These are phyloP conservation scores for Saccharomycopsis fibuligera DNA, from an alignment of 805 yeast species.

Conservation along the genomic window DNA sequence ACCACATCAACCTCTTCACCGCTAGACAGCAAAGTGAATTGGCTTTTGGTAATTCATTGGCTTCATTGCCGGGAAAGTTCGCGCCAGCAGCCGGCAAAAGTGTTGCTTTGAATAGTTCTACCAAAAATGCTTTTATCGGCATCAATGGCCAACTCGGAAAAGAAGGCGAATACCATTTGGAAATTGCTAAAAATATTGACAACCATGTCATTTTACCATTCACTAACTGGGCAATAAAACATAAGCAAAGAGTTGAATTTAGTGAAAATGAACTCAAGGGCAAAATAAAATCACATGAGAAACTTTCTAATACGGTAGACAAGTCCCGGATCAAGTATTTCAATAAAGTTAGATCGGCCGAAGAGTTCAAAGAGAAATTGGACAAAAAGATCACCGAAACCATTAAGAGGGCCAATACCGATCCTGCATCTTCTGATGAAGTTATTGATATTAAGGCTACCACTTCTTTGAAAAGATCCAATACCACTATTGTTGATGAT, in stretches of 20 bases:
- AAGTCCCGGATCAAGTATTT: slow-evolving; percentile 61
- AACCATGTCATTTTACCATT: slow-evolving; percentile 63
- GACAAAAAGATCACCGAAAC: slow-evolving; percentile 33
- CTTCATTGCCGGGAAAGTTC: slow-evolving; percentile 32
- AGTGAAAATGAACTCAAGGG: slow-evolving; percentile 48
- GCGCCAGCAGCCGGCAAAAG: slow-evolving; percentile 39
- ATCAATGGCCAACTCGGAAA: slow-evolving; percentile 45
- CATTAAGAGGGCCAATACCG: slow-evolving; percentile 9
- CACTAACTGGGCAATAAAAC: slow-evolving; percentile 67
- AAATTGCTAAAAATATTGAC: slow-evolving; percentile 57
- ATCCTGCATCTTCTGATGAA: slow-evolving; percentile 9
- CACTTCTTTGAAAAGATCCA: slow-evolving; percentile 15
- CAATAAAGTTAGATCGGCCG: slow-evolving; percentile 69
- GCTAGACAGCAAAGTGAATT: slow-evolving; percentile 70
- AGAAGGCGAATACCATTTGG: slow-evolving; percentile 54
- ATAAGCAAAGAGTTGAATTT: slow-evolving; percentile 56
- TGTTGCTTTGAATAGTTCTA: slow-evolving; percentile 46
- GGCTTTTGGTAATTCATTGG: slow-evolving; percentile 53
- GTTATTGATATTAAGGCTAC: slow-evolving; percentile 16
- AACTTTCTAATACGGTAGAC: slow-evolving; percentile 41
- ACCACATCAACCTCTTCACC: slow-evolving; percentile 57
- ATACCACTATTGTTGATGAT: slow-evolving; percentile 21
- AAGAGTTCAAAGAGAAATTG: slow-evolving; percentile 49
- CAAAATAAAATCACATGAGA: slow-evolving; percentile 48
- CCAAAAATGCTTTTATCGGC: slow-evolving; percentile 57